Percentiles rank a stretch among this genome's conserved stretches.
phyloP scores from a whole-genome alignment of 441 rosid species.

The Macaranga tanarius region DNA sequence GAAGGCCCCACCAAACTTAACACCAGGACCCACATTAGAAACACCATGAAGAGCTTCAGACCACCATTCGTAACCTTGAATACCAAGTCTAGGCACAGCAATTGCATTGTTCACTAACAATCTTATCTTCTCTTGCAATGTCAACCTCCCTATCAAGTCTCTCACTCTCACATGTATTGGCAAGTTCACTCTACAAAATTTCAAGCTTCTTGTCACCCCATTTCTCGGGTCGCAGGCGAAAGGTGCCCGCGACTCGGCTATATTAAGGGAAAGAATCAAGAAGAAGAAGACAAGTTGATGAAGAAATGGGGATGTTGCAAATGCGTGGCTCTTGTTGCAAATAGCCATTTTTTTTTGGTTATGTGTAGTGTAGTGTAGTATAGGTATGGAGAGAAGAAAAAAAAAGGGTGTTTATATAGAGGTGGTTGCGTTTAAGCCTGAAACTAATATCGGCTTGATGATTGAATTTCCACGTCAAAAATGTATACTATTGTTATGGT shows the following conservation, averaged over 20 bases:
- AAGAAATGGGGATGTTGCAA: conserved; percentile 10
- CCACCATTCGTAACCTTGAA: conserved; percentile 98
- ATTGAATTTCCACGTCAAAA: conserved; percentile 52
- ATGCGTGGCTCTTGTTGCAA: background rate
- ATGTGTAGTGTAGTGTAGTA: background rate
- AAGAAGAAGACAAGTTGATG: background rate
- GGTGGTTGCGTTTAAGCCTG: conserved; percentile 22
- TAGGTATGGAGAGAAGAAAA: background rate
- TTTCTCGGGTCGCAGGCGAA: conserved; percentile 84
- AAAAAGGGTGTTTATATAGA: conserved; percentile 32
- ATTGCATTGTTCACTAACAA: conserved; percentile 75
- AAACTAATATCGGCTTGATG: conserved; percentile 12
- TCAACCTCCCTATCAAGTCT: conserved; percentile 71
- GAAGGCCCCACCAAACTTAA: conserved; percentile 70
- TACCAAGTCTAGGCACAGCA: conserved; percentile 77
- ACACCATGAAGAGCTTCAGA: conserved; percentile 98
- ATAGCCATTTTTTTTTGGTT: background rate
- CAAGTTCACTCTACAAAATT: conserved; percentile 50
- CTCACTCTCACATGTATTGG: conserved; percentile 63
- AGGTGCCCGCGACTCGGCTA: conserved; percentile 45
- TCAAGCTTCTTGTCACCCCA: conserved; percentile 50
- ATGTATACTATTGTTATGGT: background rate
- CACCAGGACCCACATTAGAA: conserved; percentile 91
- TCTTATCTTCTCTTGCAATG: conserved; percentile 71
- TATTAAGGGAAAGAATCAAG: conserved; percentile 14